Percentiles rank a stretch among this genome's conserved stretches.
Evolutionary conservation across 1,284 basidiomycete genomes (phyloP).

Genomic region (Papiliotrema flavescens): DNA sequence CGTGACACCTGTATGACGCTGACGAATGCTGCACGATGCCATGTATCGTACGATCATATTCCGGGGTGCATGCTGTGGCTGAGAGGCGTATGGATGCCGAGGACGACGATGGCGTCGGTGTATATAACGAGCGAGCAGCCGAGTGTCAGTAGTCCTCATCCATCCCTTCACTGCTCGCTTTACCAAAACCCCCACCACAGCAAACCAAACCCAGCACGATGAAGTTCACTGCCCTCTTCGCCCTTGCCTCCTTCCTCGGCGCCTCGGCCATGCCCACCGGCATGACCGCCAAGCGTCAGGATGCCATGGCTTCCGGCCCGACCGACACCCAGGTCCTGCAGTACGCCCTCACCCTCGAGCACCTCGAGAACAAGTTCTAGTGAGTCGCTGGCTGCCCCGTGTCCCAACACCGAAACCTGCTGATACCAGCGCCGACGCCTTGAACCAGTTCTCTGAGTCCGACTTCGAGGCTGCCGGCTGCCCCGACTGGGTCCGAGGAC

Average conservation of each 20-base stretch:
- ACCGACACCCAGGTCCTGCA: slow-evolving; percentile 27
- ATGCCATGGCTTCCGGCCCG: slow-evolving; percentile 11
- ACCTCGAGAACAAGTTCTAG: slow-evolving; percentile 66
- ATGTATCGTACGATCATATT: background rate
- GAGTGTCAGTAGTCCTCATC: background rate
- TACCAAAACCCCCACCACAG: background rate
- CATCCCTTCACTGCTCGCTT: background rate
- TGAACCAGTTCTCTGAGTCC: slow-evolving; percentile 61
- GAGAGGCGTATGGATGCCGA: background rate
- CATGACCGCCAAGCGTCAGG: slow-evolving; percentile 1
- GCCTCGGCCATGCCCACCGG: slow-evolving; percentile 17
- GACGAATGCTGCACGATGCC: too few species aligned
- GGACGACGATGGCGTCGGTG: too few species aligned
- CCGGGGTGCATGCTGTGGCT: background rate
- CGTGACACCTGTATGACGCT: too few species aligned
- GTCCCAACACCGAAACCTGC: too few species aligned
- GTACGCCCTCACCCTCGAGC: slow-evolving; percentile 65
- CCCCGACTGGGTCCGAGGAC: slow-evolving; percentile 39
- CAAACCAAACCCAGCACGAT: slow-evolving; percentile 13
- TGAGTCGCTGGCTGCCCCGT: too few species aligned
- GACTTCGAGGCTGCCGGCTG: slow-evolving; percentile 63
- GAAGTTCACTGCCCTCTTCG: slow-evolving; percentile 19
- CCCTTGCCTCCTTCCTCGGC: slow-evolving; percentile 16
- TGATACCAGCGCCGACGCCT: slow-evolving; percentile 49
- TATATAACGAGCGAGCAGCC: background rate